These are phyloP conservation scores for Zygotorulaspora sp. DNA, from an alignment of 805 yeast species.

Conservation along the genomic window DNA sequence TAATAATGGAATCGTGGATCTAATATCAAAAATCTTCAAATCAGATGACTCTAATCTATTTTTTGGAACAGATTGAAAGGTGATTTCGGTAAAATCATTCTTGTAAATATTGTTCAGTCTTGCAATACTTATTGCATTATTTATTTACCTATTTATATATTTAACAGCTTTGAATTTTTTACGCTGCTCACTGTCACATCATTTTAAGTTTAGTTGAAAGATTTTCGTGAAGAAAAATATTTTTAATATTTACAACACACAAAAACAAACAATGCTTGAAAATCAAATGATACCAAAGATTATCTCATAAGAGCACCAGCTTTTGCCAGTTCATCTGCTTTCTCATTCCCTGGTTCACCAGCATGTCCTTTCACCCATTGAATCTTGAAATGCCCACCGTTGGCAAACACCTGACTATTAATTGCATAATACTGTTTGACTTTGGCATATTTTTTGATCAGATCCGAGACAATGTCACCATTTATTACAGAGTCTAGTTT, in stretches of 20 bases:
- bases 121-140: too few relatives aligned
- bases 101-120: too few relatives aligned
- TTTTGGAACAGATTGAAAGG: background rate
- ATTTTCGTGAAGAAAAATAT: too few relatives aligned
- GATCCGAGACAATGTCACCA: slow-evolving; percentile 30
- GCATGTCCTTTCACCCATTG: slow-evolving; percentile 70
- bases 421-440: slow-evolving; percentile 39
- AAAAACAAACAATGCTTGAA: too few relatives aligned
- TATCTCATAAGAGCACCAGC: slow-evolving; percentile 45
- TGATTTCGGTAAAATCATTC: too few relatives aligned
- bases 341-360: slow-evolving; percentile 66
- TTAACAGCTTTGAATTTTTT: too few relatives aligned
- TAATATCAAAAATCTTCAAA: slow-evolving; percentile 39
- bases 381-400: slow-evolving; percentile 41
- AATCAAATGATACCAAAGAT: too few relatives aligned
- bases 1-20: slow-evolving; percentile 57
- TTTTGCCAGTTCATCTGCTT: slow-evolving; percentile 72
- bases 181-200: too few relatives aligned
- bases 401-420: slow-evolving; percentile 24
- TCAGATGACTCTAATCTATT: slow-evolving; percentile 29
- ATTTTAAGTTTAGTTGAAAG: too few relatives aligned
- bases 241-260: too few relatives aligned
- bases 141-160: too few relatives aligned
- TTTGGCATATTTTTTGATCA: slow-evolving; percentile 40
- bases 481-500: slow-evolving; percentile 25